Base-by-base conservation (phyloP, 805 yeast genomes). In the Kodamaea leandrae region DNA sequence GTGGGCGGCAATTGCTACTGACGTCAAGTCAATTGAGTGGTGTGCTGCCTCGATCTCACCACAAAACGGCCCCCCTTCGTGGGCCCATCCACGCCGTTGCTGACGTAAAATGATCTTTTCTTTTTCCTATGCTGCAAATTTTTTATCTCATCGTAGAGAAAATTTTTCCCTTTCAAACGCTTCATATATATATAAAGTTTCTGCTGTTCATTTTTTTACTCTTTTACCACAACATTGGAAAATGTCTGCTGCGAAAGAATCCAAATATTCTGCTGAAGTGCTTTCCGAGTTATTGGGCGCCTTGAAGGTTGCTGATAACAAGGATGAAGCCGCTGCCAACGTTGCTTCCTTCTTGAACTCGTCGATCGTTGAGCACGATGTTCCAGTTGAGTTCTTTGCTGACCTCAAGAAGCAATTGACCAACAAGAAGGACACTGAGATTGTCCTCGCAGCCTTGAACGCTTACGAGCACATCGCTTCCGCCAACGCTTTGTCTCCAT, bases 341-440 rank as follows among this genome's bases (percentile, higher is more conserved):
- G 86, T 93, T 60, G 80, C 98, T 53, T 78, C 93, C 49, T 90
- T 93, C 78, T 79, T 93, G 71, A 91, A 91, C 74, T 95, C 96
- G 56, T 86, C 91, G 64, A 89, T 90, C 73, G 90, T 91, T 68
- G 99, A 93, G 77, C 98, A 93, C 72, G 98, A 91, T 74, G 93
- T 89, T 54, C 98, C 99, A 61, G 82, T 74, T 61, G 82, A 79
- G 60, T 89, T 91, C 80, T 87, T 91, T 70, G 70, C 68, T 50
- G 79, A 83, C 66, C 80, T 93, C 66, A 74, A 77, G 65, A 78
- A 77, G 59, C 81, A 93, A 55, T 74, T 91, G 60, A 72, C 75
- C 67, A 79, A 80, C 80, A 87, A 88, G 81, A 90, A 91, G 79
- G 76, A 78, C 54, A 67, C 71, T 50, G 62, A 52, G 41, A 73